Evolutionary conservation across 164 flowering plant species (phyloP), one percentile per base, ranked within the genome.

Genomic region (Warburgia ugandensis): DNA sequence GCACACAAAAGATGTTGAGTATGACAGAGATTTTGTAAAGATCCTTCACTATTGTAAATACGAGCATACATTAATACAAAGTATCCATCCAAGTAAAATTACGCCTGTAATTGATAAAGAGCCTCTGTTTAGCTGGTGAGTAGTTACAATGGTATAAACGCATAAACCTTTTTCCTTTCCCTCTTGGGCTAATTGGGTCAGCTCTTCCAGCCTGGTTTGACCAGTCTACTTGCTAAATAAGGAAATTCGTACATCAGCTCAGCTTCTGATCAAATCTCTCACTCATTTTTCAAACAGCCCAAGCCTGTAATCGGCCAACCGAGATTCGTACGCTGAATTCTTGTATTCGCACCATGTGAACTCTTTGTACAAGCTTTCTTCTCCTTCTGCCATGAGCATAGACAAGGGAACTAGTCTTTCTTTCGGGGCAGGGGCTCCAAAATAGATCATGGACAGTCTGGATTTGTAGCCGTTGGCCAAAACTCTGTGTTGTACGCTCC

Each of bases 331-430:
- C 2, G 88, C 89, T 20, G 97, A 67, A 36, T 29, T 67, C 56
- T 79, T 90, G 74, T 80, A 90, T 63, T 90, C 94, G 54, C 25
- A 28, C 97, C 97, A 90, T 59, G 95, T 90, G 79, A 84, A 90
- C 45, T 80, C 95, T 29, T 76, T 67, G 78, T 90, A 90, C 77
- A 76, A 61, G 50, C 82, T 80, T 26, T 86, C 79, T 46, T 82
- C 89, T 4, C 76, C 84, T 31, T 70, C 74, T 38, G 47, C 39
- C 71, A 82, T 45, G 0, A 90, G 47, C 17, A 65, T 55, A 6
- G 68, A 45, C 21, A 86, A 57, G 17, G 94, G 84, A 30, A 63
- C 67, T 53, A 90, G 76, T 57, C 61, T 84, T 47, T 77, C 78
- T 32, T 41, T 55, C 68, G 73, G 46, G 2, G 88, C 73, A 50